Conservation (phyloP, 306 rosid species). For the Arachis stenosperma region DNA sequence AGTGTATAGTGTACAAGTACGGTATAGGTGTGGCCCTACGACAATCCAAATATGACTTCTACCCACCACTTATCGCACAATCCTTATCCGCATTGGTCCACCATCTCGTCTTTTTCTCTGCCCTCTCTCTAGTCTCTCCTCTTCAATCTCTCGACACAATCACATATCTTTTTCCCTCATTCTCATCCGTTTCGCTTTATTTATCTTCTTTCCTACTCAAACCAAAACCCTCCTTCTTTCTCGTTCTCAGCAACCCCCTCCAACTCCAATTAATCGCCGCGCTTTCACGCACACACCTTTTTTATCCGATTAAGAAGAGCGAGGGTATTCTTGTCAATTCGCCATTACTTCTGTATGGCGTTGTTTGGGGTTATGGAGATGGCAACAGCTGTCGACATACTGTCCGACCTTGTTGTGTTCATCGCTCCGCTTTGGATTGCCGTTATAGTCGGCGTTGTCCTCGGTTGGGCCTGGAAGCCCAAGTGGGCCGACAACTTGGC, state of each 20-base stretch:
- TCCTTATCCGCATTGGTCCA: slow-evolving; percentile 61
- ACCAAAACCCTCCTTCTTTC: neutral
- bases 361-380: slow-evolving; percentile 48
- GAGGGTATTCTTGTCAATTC: neutral
- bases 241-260: neutral
- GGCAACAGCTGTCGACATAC: slow-evolving; percentile 43
- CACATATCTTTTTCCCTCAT: slow-evolving; percentile 31
- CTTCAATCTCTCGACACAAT: slow-evolving; percentile 4
- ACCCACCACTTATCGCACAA: slow-evolving; percentile 56
- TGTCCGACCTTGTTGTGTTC: slow-evolving; percentile 52
- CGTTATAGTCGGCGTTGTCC: slow-evolving; percentile 69
- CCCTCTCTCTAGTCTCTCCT: slow-evolving; percentile 9
- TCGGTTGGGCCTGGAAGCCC: slow-evolving; percentile 98
- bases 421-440: slow-evolving; percentile 81
- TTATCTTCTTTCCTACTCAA: neutral
- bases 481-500: slow-evolving; percentile 69
- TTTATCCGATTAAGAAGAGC: neutral
- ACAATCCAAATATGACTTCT: slow-evolving; percentile 42
- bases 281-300: slow-evolving; percentile 35
- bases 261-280: slow-evolving; percentile 46
- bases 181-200: neutral
- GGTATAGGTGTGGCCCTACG: slow-evolving; percentile 38
- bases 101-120: neutral
- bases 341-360: neutral
- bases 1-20: neutral